Evolutionary conservation across 768 basidiomycete genomes (phyloP), one percentile per base, ranked within the genome.

Genomic region (Kwoniella sp.): DNA sequence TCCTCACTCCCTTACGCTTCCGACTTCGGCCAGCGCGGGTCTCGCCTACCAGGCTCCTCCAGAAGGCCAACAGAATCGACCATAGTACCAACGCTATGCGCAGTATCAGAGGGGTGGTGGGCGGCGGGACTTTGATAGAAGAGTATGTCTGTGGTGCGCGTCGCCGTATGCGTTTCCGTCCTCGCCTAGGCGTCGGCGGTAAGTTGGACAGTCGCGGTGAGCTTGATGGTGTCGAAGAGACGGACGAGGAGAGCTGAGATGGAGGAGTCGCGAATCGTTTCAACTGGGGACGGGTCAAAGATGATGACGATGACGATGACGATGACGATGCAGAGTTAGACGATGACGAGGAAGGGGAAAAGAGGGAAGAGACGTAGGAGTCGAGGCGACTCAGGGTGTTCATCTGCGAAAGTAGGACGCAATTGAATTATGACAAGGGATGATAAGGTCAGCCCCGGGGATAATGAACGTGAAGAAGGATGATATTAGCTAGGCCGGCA

Each of bases 31-130:
- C 73, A 13, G 75, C 72, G 38, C 76, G 30, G 0, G 72, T 77
- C 65, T 77, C 71, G n/a, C 76, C 76, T 3, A 77, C 76, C 15
- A 77, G 56, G 52, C 70, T 72, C 29, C 59, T 38, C 76, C 76
- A 77, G 51, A 77, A 75, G 0, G 70, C 48, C 2, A 77, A 37
- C 7, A 77, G 55, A n/a, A 77, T 73, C 4, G 73, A 72, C 76
- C 76, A 77, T 57, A 77, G 64, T 2, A 67, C 73, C n/a, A 73
- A 34, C 8, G 67, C 63, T 2, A 77, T 69, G 0, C 73, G 65
- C 13, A 77, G 53, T 25, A 75, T 47, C 15, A 75, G 31, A 4
- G 76, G 76, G 3, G 76, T 73, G 5, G 70, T 67, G 0, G 73
- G 76, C 17, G 76, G 73, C 12, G 73, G 75, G 17, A 74, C 61